Base-by-base conservation (phyloP, 2,329 filamentous ascomycete species). In the Zarea fungicola region DNA sequence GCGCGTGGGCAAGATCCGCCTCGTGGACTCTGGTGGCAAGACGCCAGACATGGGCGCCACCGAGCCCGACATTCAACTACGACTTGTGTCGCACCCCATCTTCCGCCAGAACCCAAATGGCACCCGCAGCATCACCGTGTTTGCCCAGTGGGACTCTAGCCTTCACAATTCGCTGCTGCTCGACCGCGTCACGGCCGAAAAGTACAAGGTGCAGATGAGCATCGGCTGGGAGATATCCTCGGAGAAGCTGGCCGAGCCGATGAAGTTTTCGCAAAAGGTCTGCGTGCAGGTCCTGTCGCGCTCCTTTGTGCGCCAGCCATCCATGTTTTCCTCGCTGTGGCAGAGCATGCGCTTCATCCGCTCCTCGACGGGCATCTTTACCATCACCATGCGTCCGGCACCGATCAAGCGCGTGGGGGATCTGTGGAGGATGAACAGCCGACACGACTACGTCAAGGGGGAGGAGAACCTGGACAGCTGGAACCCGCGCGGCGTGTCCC, bases 111-210 rank as follows among this genome's bases (percentile, higher is more conserved):
- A 96, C 61, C 82, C 88, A 21, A 95, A 97, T 63, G 93, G 93
- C 31, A 96, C 91, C 1, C 85, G 84, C 29, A 90, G 86, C 63
- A 84, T 96, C 31, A 91, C 85, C 1, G 76, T 97, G 36, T 78
- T 86, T n/a, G 90, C 87, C 1, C 91, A 97, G 61, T 99, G 93
- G 93, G 93, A 99, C 63, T 96, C 92, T 0, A 95, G 90, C 60
- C 76, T 93, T 56, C 93, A 99, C 66, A 84, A 83, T 54, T 96
- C 93, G 6, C 74, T 95, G n/a, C 76, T 97, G 13, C 80, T 99
- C n/a, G 91, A 99, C 66, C 84, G 92, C 22, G 85, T 89, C 1
- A 97, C 93, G 2, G 81, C 88, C n/a, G 91, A 96, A 52, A 93
- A 90, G 63, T 91, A 93, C 65, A 85, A 87, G 36, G 87, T 99